Evolutionary conservation across 108 stramenopile genomes (phyloP).

Genomic region (Nitzschia inconspicua): DNA sequence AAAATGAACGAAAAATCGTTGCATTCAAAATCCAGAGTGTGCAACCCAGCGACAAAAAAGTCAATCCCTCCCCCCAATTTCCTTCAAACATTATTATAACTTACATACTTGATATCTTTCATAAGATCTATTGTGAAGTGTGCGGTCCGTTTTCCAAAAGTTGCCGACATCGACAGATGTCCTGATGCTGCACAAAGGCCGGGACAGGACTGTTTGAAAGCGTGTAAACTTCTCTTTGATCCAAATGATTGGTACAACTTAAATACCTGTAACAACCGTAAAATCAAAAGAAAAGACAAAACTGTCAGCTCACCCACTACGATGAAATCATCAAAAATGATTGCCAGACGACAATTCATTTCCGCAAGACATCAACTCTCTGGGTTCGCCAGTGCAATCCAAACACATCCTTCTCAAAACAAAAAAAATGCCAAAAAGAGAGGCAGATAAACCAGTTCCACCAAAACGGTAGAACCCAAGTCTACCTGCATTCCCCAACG

Average conservation of each 20-base stretch:
- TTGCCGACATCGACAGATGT: neutral
- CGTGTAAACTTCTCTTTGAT: neutral
- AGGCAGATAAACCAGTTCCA: neutral
- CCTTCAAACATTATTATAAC: neutral
- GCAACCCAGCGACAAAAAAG: neutral
- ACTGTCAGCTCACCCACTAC: constrained; percentile 9
- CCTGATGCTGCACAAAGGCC: too few species aligned
- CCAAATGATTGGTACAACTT: neutral
- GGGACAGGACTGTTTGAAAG: neutral
- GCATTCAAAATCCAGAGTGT: constrained; percentile 16
- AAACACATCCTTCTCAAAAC: neutral
- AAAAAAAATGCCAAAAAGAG: neutral
- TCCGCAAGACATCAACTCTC: constrained; percentile 25
- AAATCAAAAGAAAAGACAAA: neutral
- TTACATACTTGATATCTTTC: neutral
- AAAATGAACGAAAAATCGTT: neutral
- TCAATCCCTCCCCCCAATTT: neutral
- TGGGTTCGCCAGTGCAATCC: constrained; percentile 11
- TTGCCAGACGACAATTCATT: too few species aligned
- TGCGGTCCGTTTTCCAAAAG: neutral
- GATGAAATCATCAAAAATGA: neutral
- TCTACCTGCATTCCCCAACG: constrained; percentile 3
- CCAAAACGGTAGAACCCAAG: constrained; percentile 16
- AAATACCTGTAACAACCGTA: neutral
- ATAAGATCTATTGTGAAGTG: neutral